Base-by-base conservation (phyloP, 2,329 filamentous ascomycete species). In the Aspergillus sp. region DNA sequence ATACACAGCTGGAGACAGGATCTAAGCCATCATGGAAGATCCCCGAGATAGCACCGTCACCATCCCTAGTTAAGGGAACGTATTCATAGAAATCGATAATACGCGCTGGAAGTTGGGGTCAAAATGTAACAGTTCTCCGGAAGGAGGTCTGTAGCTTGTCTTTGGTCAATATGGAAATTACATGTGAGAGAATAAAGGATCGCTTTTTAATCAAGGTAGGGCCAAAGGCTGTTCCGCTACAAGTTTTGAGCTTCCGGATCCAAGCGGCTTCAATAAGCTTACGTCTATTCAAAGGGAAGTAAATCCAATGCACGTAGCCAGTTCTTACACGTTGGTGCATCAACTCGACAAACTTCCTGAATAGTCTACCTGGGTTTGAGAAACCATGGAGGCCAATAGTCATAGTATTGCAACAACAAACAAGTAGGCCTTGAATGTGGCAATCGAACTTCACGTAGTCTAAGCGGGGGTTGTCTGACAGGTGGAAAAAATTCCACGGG, bases 11-110 rank as follows among this genome's bases (percentile, higher is more conserved):
- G 2, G 11, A 25, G 3, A 10, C 16, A 20, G 47, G 50, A 34
- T 58, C 50, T 20, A 53, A 23, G 32, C 55, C 47, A 46, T 58
- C 23, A 44, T 61, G 49, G 44, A 59, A 53, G 14, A 61, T 47
- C 1, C 58, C 57, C 11, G 55, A 54, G 47, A 61, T 50, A 40
- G 43, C 31, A 43, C 57, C 49, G 29, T 59, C 49, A 10, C 49
- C 38, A 20, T 32, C n/a, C n/a, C 23, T 34, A 9, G 53, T 42
- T 23, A 60, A 50, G 23, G 54, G 43, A 19, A n/a, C n/a, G 16
- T 48, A 57, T 21, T 49, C 46, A 16, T 48, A 53, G 9, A 11
- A 3, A 47, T 54, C 14, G 11, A 17, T 19, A 19, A 40, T 20
- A 0, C 10, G 4, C 11, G 13, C 13, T 21, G 47, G 50, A 38